Evolutionary conservation across 345 rosid genomes (phyloP).

Genomic region (Murraya paniculata): DNA sequence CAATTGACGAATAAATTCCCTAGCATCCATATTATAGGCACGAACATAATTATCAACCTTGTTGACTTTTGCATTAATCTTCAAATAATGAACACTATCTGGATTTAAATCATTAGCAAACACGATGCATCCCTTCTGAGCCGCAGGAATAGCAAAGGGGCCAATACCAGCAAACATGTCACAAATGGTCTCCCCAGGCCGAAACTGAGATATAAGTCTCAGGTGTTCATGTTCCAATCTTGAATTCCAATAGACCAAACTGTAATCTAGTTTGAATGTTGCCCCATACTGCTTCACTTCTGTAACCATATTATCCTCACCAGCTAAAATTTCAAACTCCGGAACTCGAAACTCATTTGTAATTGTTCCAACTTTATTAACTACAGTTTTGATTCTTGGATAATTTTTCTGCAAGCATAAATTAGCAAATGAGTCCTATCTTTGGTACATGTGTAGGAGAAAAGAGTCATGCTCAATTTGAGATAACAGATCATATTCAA

Average conservation of each 20-base stretch:
- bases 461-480: neutral
- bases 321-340: conserved; percentile 85
- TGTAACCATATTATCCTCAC: conserved; percentile 75
- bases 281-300: conserved; percentile 96
- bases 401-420: conserved; percentile 66
- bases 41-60: conserved; percentile 65
- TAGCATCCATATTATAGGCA: conserved; percentile 87
- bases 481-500: neutral
- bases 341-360: conserved; percentile 93
- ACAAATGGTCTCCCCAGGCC: conserved; percentile 79
- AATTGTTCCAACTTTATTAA: conserved; percentile 80
- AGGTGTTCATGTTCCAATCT: conserved; percentile 94
- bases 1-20: conserved; percentile 64
- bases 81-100: conserved; percentile 70
- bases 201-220: conserved; percentile 68
- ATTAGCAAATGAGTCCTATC: neutral
- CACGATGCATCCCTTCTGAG: conserved; percentile 84
- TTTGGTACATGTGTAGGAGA: neutral
- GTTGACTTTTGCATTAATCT: conserved; percentile 78
- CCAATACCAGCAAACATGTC: conserved; percentile 98
- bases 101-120: conserved; percentile 92
- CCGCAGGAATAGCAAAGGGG: conserved; percentile 95
- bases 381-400: conserved; percentile 81
- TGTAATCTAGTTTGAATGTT: conserved; percentile 80
- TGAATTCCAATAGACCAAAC: conserved; percentile 93